These are phyloP conservation scores for Pseudisothecium myosuroides DNA, from an alignment of 225 moss, liverwort and hornwort species.

Conservation along the genomic window DNA sequence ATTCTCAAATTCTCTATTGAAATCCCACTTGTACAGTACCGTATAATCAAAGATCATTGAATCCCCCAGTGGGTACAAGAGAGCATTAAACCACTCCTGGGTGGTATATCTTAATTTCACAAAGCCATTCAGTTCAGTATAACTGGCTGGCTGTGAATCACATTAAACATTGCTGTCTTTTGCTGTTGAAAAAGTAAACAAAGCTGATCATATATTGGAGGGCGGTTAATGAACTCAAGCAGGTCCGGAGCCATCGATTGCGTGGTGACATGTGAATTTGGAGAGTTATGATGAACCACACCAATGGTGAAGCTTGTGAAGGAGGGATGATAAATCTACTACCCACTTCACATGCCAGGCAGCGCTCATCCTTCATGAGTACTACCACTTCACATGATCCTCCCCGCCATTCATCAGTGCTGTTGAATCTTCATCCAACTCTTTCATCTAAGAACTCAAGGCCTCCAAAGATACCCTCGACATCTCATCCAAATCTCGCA, in stretches of 20 bases:
- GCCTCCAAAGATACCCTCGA: background rate
- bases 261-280: background rate
- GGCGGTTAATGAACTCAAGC: background rate
- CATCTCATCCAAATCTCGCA: background rate
- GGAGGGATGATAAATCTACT: conserved; percentile 25
- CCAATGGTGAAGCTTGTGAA: conserved; percentile 30
- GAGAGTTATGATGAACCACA: conserved; percentile 17
- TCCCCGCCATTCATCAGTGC: conserved; percentile 2
- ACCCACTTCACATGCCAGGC: background rate
- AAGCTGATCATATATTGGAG: too few species aligned
- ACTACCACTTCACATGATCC: conserved; percentile 12
- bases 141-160: background rate
- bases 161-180: background rate
- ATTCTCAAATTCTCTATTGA: background rate
- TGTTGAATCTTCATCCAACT: conserved; percentile 5
- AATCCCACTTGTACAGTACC: background rate
- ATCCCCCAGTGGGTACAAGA: background rate
- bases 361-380: conserved; percentile 1
- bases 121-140: background rate
- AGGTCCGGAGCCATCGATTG: background rate
- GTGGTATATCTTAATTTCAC: background rate
- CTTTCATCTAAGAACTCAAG: background rate
- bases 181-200: background rate
- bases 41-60: background rate
- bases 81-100: background rate